These are phyloP conservation scores for Magnolia sinica DNA, from an alignment of 164 flowering plant species.

Conservation along the genomic window DNA sequence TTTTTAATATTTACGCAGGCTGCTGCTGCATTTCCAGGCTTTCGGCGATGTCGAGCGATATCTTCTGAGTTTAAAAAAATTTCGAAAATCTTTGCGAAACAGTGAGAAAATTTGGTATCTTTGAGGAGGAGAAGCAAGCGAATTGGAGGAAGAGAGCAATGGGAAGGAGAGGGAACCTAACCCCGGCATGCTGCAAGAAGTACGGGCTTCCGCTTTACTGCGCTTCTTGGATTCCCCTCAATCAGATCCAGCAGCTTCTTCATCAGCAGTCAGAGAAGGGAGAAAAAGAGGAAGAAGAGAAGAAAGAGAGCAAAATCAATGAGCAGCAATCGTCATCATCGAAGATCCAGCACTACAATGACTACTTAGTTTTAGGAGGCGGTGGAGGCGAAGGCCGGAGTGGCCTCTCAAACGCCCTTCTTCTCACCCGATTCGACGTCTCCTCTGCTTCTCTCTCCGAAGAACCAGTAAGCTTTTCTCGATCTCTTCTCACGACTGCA, in stretches of 20 bases:
- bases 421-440: constrained; percentile 54
- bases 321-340: constrained; percentile 4
- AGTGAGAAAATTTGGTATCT: too few relatives aligned
- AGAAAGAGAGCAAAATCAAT: constrained; percentile 6
- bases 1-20: too few relatives aligned
- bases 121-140: neutral
- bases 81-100: too few relatives aligned
- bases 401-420: constrained; percentile 74
- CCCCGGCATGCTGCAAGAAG: constrained; percentile 29
- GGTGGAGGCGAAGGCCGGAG: constrained; percentile 93
- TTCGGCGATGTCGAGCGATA: too few relatives aligned
- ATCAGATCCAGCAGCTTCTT: constrained; percentile 11
- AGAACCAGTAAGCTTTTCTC: constrained; percentile 46
- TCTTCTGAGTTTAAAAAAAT: too few relatives aligned
- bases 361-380: constrained; percentile 58
- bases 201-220: constrained; percentile 39
- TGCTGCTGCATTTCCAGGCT: too few relatives aligned
- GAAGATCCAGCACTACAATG: neutral
- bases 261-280: constrained; percentile 4
- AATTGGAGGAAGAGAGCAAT: neutral
- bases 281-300: constrained; percentile 11
- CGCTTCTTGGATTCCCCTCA: constrained; percentile 34
- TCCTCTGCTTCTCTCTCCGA: constrained; percentile 57
- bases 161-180: constrained; percentile 18
- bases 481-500: constrained; percentile 2